Conservation (phyloP, 805 yeast genomes). For the Lachancea dasiensis region DNA sequence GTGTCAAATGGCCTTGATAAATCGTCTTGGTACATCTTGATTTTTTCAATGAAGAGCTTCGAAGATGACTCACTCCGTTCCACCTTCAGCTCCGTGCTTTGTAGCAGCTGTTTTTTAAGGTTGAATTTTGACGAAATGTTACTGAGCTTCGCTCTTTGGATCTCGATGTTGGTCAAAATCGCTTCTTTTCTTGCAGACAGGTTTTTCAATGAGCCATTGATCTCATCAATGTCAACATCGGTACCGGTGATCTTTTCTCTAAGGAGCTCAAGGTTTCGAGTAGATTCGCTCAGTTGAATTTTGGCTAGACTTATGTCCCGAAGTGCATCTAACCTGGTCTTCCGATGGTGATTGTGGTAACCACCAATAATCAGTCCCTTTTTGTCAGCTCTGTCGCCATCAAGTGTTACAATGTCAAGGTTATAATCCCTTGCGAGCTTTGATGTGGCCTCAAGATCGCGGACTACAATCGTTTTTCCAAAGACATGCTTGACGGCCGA, state of each 20-base stretch:
- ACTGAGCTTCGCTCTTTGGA: conserved; percentile 38
- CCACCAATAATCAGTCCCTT: conserved; percentile 89
- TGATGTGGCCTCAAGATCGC: conserved; percentile 60
- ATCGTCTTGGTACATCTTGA: conserved; percentile 44
- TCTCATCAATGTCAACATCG: conserved; percentile 47
- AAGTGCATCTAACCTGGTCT: conserved; percentile 66
- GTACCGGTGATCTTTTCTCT: conserved; percentile 38
- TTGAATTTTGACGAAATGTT: conserved; percentile 38
- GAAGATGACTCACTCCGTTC: conserved; percentile 33
- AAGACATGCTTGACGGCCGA: conserved; percentile 75
- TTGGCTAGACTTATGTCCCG: conserved; percentile 49
- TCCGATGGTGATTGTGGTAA: conserved; percentile 55
- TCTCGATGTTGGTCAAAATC: conserved; percentile 38
- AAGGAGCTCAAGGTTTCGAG: conserved; percentile 39
- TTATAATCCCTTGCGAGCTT: conserved; percentile 56
- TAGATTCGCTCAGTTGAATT: conserved; percentile 13
- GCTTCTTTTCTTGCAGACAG: conserved; percentile 38
- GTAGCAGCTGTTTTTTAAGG: conserved; percentile 40
- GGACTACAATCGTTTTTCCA: conserved; percentile 73
- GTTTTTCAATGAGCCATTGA: conserved; percentile 41
- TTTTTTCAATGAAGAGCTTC: conserved; percentile 35
- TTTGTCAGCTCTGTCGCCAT: conserved; percentile 84
- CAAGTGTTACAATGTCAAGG: conserved; percentile 76
- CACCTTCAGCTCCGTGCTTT: conserved; percentile 32
- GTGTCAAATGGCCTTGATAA: conserved; percentile 47